Base-by-base conservation (phyloP, 2,329 filamentous ascomycete species). In the Nigrospora osmanthi region DNA sequence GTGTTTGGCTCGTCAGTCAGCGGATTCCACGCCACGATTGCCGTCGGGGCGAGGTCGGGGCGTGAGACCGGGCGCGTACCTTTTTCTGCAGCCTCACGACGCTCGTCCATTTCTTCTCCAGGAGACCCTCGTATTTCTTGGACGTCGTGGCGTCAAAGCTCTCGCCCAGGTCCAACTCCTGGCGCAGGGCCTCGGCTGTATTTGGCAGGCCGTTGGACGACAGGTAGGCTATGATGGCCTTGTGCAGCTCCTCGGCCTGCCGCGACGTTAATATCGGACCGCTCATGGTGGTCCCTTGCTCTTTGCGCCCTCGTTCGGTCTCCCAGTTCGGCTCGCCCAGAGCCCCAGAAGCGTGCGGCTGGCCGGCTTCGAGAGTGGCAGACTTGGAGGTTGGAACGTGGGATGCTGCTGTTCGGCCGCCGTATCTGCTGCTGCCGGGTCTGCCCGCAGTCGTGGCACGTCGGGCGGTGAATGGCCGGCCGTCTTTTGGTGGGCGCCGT, bases 71-170 rank as follows among this genome's bases (percentile, higher is more conserved):
- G 15, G 16, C 44, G 52, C 66, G 42, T 67, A 86, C 88, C 86
- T 95, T 97, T 68, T 95, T 96, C 69, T 97, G 91, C 64, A 97
- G 67, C 49, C 91, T 79, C 58, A 96, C 89, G 28, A 97, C 86
- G 58, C 89, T 93, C 16, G 91, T 97, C 91, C 91, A 97, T 73
- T 97, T 97, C 78, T 95, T 96, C 75, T 97, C 91, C 54, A 97
- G 69, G 28, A 97, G 68, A 2, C 87, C 87, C 67, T 95, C 89
- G 69, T 96, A 97, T 69, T 95, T 95, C 72, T 95, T 95, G 43
- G 84, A 78, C 16, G 88, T 95, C 15, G 79, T 77, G 50, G 86
- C 75, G 61, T 95, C 89, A 57, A 94, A 90, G 40, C 69, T 68
- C 45, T 78, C 80, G 42, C 81, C 77, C 5, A 95, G 76, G 45